Evolutionary conservation across 768 basidiomycete species (phyloP).

Genomic region (Asterophora lycoperdoides): DNA sequence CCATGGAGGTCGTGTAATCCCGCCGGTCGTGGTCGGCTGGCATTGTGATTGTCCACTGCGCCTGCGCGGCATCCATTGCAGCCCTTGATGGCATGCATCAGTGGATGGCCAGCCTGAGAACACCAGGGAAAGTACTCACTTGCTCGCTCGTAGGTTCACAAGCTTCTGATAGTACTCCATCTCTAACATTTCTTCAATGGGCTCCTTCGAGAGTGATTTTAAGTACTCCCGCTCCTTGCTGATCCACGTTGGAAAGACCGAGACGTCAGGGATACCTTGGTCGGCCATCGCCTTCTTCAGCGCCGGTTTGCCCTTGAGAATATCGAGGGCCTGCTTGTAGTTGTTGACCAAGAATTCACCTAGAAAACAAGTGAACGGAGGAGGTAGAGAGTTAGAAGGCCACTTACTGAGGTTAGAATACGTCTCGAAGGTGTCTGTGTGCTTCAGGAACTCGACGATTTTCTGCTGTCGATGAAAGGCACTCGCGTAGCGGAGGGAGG

Average conservation of each 20-base stretch:
- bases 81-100: neutral
- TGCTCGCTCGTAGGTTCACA: neutral
- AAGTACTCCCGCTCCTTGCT: slow-evolving; percentile 4
- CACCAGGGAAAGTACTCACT: neutral
- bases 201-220: neutral
- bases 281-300: no score
- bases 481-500: slow-evolving; percentile 14
- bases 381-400: neutral
- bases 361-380: neutral
- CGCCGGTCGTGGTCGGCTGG: neutral
- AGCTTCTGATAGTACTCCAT: slow-evolving; percentile 4
- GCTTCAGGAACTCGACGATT: slow-evolving; percentile 15
- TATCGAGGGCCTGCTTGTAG: slow-evolving; percentile 2
- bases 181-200: slow-evolving; percentile 4
- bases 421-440: slow-evolving; percentile 8
- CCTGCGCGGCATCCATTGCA: neutral
- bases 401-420: slow-evolving; percentile 7
- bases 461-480: slow-evolving; percentile 21
- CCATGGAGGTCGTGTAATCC: neutral
- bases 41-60: neutral
- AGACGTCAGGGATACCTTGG: no score
- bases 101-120: no score
- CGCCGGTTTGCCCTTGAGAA: neutral
- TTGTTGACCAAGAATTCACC: slow-evolving; percentile 5
- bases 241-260: no score